Conservation (phyloP, 75 land plant genomes). For the Selaginella moellendorffii region DNA sequence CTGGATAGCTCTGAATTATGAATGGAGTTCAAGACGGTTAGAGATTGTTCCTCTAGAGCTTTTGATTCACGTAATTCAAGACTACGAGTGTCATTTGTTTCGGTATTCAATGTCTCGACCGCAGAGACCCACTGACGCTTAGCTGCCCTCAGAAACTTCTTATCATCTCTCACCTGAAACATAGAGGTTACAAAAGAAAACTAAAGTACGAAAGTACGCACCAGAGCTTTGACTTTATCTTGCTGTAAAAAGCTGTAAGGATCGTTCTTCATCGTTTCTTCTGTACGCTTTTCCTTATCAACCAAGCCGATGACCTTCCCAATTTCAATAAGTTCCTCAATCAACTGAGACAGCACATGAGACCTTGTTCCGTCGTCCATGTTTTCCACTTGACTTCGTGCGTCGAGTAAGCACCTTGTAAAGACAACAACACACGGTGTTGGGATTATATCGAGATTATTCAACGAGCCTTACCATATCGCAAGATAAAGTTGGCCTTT, state of each 20-base stretch:
- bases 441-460: background rate
- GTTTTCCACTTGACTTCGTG: conserved; percentile 45
- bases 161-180: conserved; percentile 79
- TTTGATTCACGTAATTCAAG: conserved; percentile 29
- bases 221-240: conserved; percentile 64
- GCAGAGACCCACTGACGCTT: conserved; percentile 48
- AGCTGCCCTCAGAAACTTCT: conserved; percentile 36
- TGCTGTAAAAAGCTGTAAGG: conserved; percentile 59
- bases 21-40: background rate
- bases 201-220: conserved; percentile 14
- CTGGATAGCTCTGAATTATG: background rate
- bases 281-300: too few species aligned
- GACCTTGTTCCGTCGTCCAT: conserved; percentile 75
- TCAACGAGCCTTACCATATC: conserved; percentile 50
- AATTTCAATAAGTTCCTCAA: conserved; percentile 57
- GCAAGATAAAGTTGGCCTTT: conserved; percentile 78
- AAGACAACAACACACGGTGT: background rate
- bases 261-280: too few species aligned
- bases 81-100: conserved; percentile 33
- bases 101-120: conserved; percentile 40
- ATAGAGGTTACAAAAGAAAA: background rate
- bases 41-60: conserved; percentile 40
- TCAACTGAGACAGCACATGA: conserved; percentile 75
- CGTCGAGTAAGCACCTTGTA: conserved; percentile 63
- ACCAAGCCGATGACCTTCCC: conserved; percentile 79